Conservation (phyloP, 805 yeast genomes). For the Starmerella khaoyaiensis region DNA sequence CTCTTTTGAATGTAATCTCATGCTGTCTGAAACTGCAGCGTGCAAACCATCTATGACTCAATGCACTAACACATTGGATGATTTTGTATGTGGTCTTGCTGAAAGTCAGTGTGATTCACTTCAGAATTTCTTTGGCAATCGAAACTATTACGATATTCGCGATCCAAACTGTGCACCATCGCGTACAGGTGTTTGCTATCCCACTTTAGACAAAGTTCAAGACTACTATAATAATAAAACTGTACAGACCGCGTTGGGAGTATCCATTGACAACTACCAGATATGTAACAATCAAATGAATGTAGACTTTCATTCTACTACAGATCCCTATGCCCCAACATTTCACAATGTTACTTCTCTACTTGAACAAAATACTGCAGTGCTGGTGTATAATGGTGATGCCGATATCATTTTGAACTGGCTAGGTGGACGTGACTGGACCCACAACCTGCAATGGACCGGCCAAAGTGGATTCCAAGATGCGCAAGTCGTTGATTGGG, state of each 20-base stretch:
- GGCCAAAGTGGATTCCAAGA: constrained; percentile 32
- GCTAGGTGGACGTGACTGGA: constrained; percentile 87
- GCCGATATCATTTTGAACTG: constrained; percentile 92
- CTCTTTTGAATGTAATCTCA: constrained; percentile 8
- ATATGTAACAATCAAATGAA: constrained; percentile 65
- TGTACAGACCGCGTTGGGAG: constrained; percentile 49
- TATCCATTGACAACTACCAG: constrained; percentile 38
- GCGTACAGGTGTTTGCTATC: constrained; percentile 43
- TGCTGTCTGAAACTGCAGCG: constrained; percentile 6
- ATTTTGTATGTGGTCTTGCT: constrained; percentile 8
- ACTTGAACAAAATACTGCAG: constrained; percentile 64
- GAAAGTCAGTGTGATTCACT: constrained; percentile 7
- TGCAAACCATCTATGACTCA: constrained; percentile 7
- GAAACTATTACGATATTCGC: constrained; percentile 54
- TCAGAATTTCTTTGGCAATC: constrained; percentile 27
- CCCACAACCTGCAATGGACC: constrained; percentile 48
- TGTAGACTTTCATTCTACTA: constrained; percentile 37
- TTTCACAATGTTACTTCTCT: constrained; percentile 55
- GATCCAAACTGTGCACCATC: constrained; percentile 47
- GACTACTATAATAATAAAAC: constrained; percentile 40
- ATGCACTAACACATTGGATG: constrained; percentile 11
- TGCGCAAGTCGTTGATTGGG: constrained; percentile 29
- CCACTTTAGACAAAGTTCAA: constrained; percentile 40
- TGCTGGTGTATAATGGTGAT: constrained; percentile 85
- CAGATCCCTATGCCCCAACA: constrained; percentile 84